Evolutionary conservation across 345 rosid species (phyloP), one percentile per base, ranked within the genome.

Genomic region (Laguncularia racemosa): DNA sequence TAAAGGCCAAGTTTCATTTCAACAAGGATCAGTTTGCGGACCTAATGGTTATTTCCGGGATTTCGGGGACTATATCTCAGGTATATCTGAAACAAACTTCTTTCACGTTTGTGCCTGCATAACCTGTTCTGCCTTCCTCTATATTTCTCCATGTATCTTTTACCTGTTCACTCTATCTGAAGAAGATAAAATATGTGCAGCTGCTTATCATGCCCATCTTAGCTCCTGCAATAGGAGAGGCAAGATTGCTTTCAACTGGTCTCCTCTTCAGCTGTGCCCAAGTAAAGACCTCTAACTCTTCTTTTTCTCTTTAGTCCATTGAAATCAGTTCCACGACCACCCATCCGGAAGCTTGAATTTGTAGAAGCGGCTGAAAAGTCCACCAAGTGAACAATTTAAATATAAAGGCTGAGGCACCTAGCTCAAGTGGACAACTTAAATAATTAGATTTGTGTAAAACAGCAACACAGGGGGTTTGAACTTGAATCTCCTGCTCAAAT

Each of bases 11-110:
- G 55, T 91, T 91, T 77, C 92, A 82, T 75, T 91, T 82, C 62
- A 69, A 77, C 66, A 91, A 91, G 74, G 79, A 91, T 64, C 92
- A 91, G 52, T 91, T 91, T 59, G 98, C 98, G 14, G 92, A 88
- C 54, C 61, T 91, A 40, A 84, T 91, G 98, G 82, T 88, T 58
- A 88, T 91, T 63, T 38, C 62, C 50, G 98, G 98, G 53, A 67
- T 79, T 50, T 84, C 90, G 13, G 96, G 96, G 53, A 75, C 96
- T 16, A 47, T 88, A 68, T 91, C 96, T 40, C 98, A 91, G 96
- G 98, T 84, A 70, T 23, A 6, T 45, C 59, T 54, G 28, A 20
- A 40, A 23, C 52, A 11, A 33, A 15, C 20, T 14, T 52, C 33
- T 53, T 46, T 6, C 8, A 11, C 18, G 16, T 14, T n/a, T 0